Evolutionary conservation across 2,329 filamentous ascomycete species (phyloP), one percentile per base, ranked within the genome.

Genomic region (Cyclaneusma minus): DNA sequence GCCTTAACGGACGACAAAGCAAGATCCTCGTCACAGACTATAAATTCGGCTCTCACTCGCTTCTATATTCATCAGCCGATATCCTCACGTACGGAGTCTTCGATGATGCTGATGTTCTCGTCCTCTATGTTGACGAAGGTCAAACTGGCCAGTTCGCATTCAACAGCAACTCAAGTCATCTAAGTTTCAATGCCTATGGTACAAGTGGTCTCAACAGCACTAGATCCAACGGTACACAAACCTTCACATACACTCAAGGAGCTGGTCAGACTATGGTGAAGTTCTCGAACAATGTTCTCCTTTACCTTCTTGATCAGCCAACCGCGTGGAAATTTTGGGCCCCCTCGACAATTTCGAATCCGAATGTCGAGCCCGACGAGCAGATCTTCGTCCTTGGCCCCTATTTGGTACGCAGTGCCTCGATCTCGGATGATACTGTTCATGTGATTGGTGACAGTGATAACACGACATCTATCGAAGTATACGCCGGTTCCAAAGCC

Each of bases 261-360:
- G 35, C 52, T 5, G 62, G 62, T 1, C 36, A 50, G 3, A 62
- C 58, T 0, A 51, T 55, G 1, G 38, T 70, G 2, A 45, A 56
- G 20, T 60, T 68, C 27, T 58, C 57, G 0, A 59, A 63, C 25
- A 56, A 57, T 1, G 48, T 61, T 3, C 31, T 66, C 1, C 47
- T 62, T 4, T 64, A 66, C 29, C 49, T 71, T 4, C 50, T 70
- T 4, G 64, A 69, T 22, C 52, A 58, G 13, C 42, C 54, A 7
- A 56, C 62, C 0, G 66, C 62, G 2, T 70, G 61, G 57, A 60
- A 57, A 5, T 65, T 70, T 40, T 70, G 62, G 48, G 64, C 64
- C 2, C 57, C 64, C 3, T 38, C 61, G 3, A 58, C 56, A 6
- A 57, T 56, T 0, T 39, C 37, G 1, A 48, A 59, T 29, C 64